Evolutionary conservation across 2,329 filamentous ascomycete genomes (phyloP).

Genomic region (Claviceps spartinae): DNA sequence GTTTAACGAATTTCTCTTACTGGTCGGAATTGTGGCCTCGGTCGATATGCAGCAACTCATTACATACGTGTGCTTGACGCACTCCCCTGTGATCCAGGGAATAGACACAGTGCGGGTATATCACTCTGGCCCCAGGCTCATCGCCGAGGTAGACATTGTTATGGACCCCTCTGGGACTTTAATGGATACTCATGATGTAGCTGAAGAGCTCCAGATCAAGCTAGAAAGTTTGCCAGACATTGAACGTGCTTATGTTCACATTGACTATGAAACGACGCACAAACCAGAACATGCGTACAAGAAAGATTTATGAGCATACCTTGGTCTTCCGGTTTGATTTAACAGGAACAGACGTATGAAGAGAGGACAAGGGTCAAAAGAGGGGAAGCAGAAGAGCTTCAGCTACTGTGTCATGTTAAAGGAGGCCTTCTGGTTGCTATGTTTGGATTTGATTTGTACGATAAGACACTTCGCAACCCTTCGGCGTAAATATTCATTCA

Average conservation of each 20-base stretch:
- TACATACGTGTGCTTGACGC: slow-evolving; percentile 83
- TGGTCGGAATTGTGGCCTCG: slow-evolving; percentile 80
- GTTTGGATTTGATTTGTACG: too few relatives aligned
- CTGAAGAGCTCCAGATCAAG: slow-evolving; percentile 88
- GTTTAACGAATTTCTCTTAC: slow-evolving; percentile 75
- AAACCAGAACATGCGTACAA: slow-evolving; percentile 67
- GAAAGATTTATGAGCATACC: slow-evolving; percentile 37
- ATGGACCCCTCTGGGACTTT: slow-evolving; percentile 69
- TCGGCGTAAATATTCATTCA: too few relatives aligned
- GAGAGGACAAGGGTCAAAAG: not conserved
- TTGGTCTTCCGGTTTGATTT: not conserved
- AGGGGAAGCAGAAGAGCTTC: not conserved
- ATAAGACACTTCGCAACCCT: too few relatives aligned
- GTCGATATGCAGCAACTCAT: slow-evolving; percentile 83
- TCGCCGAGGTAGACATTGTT: slow-evolving; percentile 93
- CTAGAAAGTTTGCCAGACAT: slow-evolving; percentile 84
- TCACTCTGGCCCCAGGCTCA: slow-evolving; percentile 74
- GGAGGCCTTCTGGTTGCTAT: too few relatives aligned
- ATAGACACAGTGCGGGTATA: slow-evolving; percentile 95
- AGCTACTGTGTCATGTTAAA: not conserved
- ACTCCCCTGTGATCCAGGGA: slow-evolving; percentile 64
- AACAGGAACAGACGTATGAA: too few relatives aligned
- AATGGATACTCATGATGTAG: slow-evolving; percentile 75
- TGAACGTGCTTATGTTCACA: slow-evolving; percentile 89
- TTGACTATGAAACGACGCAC: slow-evolving; percentile 93